Conservation (phyloP, 129 eudicot genomes). For the Lactuca saligna region DNA sequence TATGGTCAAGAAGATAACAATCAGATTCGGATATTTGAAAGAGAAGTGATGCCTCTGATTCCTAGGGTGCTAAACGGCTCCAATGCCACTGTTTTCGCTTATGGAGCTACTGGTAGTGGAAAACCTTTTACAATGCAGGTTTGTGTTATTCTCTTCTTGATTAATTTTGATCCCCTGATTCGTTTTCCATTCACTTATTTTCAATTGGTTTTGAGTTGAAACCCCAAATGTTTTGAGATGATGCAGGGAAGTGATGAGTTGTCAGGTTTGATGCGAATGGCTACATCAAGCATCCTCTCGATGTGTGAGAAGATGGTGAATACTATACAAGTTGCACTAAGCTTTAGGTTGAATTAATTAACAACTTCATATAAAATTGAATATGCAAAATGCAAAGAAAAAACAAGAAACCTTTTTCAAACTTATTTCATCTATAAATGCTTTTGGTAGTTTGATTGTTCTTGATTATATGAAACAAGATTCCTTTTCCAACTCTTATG, state of each 20-base stretch:
- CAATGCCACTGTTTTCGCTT: constrained; percentile 86
- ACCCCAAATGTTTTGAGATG: background rate
- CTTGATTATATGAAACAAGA: too few relatives aligned
- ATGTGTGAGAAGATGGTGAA: constrained; percentile 45
- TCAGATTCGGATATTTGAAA: constrained; percentile 54
- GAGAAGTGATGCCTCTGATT: constrained; percentile 82
- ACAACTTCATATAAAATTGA: too few relatives aligned
- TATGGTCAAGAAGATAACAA: constrained; percentile 67
- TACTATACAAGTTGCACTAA: constrained; percentile 35
- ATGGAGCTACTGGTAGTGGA: constrained; percentile 98
- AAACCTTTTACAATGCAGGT: constrained; percentile 98
- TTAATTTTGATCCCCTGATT: background rate
- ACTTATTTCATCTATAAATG: too few relatives aligned
- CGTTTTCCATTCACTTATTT: background rate
- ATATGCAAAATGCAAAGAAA: too few relatives aligned
- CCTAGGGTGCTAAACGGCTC: constrained; percentile 61
- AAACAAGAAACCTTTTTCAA: too few relatives aligned
- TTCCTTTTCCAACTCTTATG: too few relatives aligned
- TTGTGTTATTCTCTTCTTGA: background rate
- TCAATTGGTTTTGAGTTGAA: background rate
- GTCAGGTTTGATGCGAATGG: constrained; percentile 76
- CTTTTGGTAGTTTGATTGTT: too few relatives aligned
- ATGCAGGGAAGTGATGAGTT: constrained; percentile 76
- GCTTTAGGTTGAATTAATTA: too few relatives aligned
- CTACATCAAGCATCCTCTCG: constrained; percentile 59